Conservation (phyloP, 2,329 filamentous ascomycete species). For the Colletotrichum agaves region DNA sequence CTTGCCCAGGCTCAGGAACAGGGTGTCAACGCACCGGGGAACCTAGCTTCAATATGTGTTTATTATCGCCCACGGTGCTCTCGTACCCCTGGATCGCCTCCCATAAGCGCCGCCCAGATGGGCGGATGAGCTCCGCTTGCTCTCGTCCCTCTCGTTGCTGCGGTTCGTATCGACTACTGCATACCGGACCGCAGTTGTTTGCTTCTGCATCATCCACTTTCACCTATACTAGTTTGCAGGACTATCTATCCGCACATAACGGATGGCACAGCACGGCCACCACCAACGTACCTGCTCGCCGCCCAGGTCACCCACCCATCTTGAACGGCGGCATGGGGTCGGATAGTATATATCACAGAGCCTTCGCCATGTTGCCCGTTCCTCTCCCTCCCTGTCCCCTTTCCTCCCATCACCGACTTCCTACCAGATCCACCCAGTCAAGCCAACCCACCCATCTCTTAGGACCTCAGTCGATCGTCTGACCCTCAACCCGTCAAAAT, state of each 20-base stretch:
- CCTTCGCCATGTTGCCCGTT: conserved; percentile 30
- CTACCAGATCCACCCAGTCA: conserved; percentile 37
- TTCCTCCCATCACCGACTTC: conserved; percentile 39
- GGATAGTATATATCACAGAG: conserved; percentile 37
- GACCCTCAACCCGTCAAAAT: conserved; percentile 45
- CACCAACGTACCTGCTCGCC: background rate
- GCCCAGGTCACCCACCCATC: background rate
- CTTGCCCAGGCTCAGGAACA: conserved; percentile 37
- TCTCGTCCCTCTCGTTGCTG: conserved; percentile 22
- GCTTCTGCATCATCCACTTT: conserved; percentile 1
- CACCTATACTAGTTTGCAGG: conserved; percentile 7
- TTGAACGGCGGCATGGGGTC: background rate
- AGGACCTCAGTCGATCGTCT: conserved; percentile 39
- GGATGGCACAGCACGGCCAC: conserved; percentile 1
- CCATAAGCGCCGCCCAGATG: conserved; percentile 19
- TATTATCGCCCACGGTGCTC: conserved; percentile 12
- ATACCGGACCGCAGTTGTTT: conserved; percentile 15
- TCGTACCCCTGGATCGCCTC: conserved; percentile 18
- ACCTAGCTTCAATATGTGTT: conserved; percentile 19
- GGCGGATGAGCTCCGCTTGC: conserved; percentile 21
- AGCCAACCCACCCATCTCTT: conserved; percentile 35
- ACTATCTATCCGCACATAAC: conserved; percentile 10
- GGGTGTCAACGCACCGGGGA: conserved; percentile 28
- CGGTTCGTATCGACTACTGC: conserved; percentile 26
- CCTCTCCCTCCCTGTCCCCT: conserved; percentile 23